Conservation (phyloP, 768 basidiomycete genomes). For the Lactarius sanguifluus region DNA sequence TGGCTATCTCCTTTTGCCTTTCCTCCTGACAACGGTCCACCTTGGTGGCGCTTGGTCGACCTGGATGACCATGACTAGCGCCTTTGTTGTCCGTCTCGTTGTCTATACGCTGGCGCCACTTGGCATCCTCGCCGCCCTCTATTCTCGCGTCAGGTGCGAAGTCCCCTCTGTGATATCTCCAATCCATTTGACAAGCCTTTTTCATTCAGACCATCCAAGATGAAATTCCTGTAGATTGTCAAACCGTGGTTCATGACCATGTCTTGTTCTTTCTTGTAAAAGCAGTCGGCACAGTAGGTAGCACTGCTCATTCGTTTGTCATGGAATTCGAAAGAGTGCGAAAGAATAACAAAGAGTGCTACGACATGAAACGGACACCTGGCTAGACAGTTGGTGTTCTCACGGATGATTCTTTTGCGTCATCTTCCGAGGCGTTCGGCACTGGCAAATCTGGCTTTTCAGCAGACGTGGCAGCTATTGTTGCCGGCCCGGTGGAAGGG, state of each 20-base stretch:
- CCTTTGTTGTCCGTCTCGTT: constrained; percentile 34
- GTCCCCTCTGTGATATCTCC: background rate
- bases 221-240: constrained; percentile 17
- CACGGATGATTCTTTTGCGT: background rate
- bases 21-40: constrained; percentile 60
- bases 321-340: background rate
- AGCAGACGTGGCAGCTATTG: background rate
- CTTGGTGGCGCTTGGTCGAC: constrained; percentile 70
- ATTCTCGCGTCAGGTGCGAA: constrained; percentile 32
- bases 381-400: background rate
- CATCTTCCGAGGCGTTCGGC: background rate
- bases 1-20: constrained; percentile 67
- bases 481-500: constrained; percentile 14
- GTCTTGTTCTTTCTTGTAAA: background rate
- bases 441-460: background rate
- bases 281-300: background rate
- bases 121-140: constrained; percentile 36
- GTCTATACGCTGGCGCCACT: constrained; percentile 31
- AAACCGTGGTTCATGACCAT: background rate
- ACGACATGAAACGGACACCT: background rate
- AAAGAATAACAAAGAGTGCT: background rate
- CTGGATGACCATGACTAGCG: constrained; percentile 49
- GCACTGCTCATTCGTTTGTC: background rate
- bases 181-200: background rate
- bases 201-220: constrained; percentile 22